Percentiles rank a stretch among this genome's conserved stretches.
These are phyloP conservation scores for Chlorella sp. DNA, from an alignment of 139 green algal species.

Conservation along the genomic window DNA sequence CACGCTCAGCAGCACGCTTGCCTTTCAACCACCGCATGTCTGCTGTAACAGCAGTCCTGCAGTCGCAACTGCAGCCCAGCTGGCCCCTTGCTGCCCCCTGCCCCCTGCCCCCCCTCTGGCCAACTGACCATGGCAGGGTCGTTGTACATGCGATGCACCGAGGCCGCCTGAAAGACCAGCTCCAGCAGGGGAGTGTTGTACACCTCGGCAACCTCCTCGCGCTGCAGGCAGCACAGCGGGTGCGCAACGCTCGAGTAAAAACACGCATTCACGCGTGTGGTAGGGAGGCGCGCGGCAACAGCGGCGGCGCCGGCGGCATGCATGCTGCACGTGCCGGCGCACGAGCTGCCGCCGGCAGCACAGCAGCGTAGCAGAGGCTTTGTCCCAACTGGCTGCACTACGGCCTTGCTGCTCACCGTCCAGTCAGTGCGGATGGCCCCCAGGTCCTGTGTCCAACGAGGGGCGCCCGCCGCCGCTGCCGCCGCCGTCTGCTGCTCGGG, in stretches of 20 bases:
- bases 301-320: background rate
- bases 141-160: slow-evolving; percentile 91
- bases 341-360: background rate
- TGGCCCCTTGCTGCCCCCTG: no score
- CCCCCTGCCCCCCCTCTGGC: no score
- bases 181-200: slow-evolving; percentile 94
- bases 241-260: no score
- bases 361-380: background rate
- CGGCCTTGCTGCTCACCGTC: slow-evolving; percentile 62
- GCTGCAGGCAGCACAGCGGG: slow-evolving; percentile 53
- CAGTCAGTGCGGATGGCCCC: slow-evolving; percentile 82
- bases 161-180: slow-evolving; percentile 86
- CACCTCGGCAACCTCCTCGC: slow-evolving; percentile 89
- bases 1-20: no score
- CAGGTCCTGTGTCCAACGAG: slow-evolving; percentile 70
- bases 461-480: slow-evolving; percentile 8
- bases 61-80: no score
- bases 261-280: no score
- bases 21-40: no score
- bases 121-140: slow-evolving; percentile 85
- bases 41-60: no score
- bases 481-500: background rate
- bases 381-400: background rate
- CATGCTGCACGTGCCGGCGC: no score
- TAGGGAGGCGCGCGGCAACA: no score